These are phyloP conservation scores for Lactuca sativa DNA, from an alignment of 129 eudicot genomes.

Conservation along the genomic window DNA sequence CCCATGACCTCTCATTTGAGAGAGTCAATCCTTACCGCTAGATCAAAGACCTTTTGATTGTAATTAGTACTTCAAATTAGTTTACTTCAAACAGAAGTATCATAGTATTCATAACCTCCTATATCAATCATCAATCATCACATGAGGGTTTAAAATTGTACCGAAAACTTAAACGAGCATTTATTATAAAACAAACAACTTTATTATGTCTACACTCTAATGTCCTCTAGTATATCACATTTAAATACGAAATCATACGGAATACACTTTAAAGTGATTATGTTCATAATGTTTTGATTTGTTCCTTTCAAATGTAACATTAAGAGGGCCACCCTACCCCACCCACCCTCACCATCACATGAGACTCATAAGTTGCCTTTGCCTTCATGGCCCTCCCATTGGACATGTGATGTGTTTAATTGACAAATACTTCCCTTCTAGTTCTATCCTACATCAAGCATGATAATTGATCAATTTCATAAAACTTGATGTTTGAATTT, in stretches of 20 bases:
- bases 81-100: no score
- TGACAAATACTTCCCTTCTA: conserved; percentile 14
- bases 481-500: not conserved
- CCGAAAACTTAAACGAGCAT: not conserved
- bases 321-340: conserved; percentile 29
- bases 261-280: conserved; percentile 4
- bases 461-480: conserved; percentile 2
- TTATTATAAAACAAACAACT: conserved; percentile 1
- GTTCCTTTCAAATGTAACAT: conserved; percentile 1
- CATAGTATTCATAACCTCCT: no score
- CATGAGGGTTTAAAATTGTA: no score
- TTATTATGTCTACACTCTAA: not conserved
- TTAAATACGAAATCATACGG: not conserved
- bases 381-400: conserved; percentile 31
- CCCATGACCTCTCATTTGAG: no score
- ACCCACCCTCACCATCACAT: conserved; percentile 1
- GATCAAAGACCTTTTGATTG: no score
- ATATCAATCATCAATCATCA: no score
- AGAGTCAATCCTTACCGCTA: no score
- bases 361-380: conserved; percentile 25
- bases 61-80: no score
- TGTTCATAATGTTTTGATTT: not conserved
- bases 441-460: conserved; percentile 22
- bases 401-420: conserved; percentile 37
- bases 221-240: not conserved